Evolutionary conservation across 2,329 filamentous ascomycete species (phyloP).

Genomic region (Trichoderma cornu-damae): DNA sequence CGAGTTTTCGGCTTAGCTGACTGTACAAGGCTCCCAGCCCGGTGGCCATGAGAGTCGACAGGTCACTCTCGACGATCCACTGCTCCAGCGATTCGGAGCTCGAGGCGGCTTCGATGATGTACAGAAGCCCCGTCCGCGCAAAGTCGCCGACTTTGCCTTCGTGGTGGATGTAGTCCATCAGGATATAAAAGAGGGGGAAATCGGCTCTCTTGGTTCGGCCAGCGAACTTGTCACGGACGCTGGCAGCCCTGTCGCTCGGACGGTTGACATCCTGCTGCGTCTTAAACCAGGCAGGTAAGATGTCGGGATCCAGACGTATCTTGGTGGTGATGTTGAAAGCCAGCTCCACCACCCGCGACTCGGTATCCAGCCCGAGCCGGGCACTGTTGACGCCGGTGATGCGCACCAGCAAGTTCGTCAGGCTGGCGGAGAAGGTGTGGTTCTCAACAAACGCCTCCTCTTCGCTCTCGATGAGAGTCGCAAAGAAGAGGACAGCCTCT

Average conservation of each 20-base stretch:
- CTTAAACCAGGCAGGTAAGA: constrained; percentile 88
- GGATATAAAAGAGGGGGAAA: constrained; percentile 90
- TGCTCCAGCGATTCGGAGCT: constrained; percentile 77
- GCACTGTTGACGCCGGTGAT: constrained; percentile 71
- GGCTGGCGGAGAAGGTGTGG: constrained; percentile 73
- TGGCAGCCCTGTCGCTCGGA: constrained; percentile 35
- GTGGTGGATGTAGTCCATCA: constrained; percentile 95
- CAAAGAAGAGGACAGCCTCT: constrained; percentile 80
- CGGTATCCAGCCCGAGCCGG: constrained; percentile 71
- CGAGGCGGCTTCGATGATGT: constrained; percentile 91
- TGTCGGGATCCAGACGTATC: constrained; percentile 81
- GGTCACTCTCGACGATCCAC: constrained; percentile 95
- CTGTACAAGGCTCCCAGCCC: constrained; percentile 74
- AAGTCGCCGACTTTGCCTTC: constrained; percentile 95
- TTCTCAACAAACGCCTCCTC: constrained; percentile 93
- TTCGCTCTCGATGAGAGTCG: constrained; percentile 89
- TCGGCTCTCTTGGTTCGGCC: constrained; percentile 84
- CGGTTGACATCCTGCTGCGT: constrained; percentile 41
- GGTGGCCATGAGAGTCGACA: constrained; percentile 95
- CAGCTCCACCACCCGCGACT: constrained; percentile 84
- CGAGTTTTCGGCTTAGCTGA: constrained; percentile 68
- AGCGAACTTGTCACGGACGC: constrained; percentile 71
- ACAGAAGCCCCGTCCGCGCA: constrained; percentile 85
- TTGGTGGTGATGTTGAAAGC: constrained; percentile 96
- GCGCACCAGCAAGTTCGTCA: constrained; percentile 79